Conservation (phyloP, 768 basidiomycete genomes). For the Phanerochaete sordida region DNA sequence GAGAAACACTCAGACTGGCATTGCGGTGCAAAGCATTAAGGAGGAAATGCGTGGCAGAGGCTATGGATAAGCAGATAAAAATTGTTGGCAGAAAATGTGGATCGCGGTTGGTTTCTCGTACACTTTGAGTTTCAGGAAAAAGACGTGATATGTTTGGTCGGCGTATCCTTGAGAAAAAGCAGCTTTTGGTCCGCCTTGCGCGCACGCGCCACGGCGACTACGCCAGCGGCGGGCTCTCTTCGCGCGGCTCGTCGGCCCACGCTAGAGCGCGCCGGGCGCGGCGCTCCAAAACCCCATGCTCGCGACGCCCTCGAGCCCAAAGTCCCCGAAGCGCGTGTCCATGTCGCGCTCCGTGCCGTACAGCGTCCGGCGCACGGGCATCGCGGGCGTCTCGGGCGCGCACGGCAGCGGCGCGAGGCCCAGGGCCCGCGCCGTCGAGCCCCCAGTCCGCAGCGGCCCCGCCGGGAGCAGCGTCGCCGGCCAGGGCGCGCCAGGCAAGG, state of each 20-base stretch:
- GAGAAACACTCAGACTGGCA: neutral
- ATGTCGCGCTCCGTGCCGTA: conserved; percentile 81
- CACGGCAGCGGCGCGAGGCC: conserved; percentile 26
- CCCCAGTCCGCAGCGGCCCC: conserved; percentile 10
- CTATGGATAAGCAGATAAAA: too few species aligned
- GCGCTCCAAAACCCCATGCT: conserved; percentile 50
- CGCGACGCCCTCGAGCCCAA: conserved; percentile 76
- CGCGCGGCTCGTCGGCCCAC: conserved; percentile 6
- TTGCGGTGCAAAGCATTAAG: neutral
- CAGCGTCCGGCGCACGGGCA: conserved; percentile 65
- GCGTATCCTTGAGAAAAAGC: neutral
- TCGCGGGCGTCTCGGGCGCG: conserved; percentile 40
- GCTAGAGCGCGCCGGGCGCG: conserved; percentile 31
- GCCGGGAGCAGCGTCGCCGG: neutral
- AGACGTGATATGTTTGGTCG: neutral
- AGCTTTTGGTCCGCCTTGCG: conserved; percentile 27
- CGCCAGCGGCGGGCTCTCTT: conserved; percentile 9
- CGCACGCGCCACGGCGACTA: conserved; percentile 42
- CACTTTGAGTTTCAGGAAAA: neutral
- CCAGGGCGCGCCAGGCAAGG: neutral
- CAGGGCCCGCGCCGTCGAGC: conserved; percentile 38
- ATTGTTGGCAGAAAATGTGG: too few species aligned
- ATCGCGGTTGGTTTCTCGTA: too few species aligned
- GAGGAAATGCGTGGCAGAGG: neutral
- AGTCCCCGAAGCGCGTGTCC: conserved; percentile 84